Base-by-base conservation (phyloP, 805 yeast genomes). In the Teunomyces panamensis region DNA sequence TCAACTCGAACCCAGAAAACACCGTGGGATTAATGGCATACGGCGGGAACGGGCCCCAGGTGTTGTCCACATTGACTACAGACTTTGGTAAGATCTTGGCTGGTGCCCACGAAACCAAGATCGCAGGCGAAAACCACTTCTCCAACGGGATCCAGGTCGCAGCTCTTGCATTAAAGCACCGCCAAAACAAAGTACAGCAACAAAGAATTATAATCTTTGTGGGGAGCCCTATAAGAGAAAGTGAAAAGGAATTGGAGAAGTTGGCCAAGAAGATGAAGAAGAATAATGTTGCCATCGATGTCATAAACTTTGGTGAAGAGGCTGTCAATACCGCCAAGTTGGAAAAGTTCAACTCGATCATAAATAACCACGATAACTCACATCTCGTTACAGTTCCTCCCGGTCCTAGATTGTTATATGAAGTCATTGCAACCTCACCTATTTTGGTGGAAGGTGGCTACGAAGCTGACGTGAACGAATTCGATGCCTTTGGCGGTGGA, bases 241-340 rank as follows among this genome's bases (percentile, higher is more conserved):
- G 75, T 11, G 85, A 81, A 47, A 80, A 79, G 59, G 92, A 86
- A 20, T 76, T 94, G 54, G 87, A 86, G 58, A 87, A 81, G 61
- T 76, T 94, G 63, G 97, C 96, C 32, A 89, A 89, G 71, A 85
- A 85, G 65, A 80, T 94, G 83, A 94, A 91, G 77, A 92, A 92
- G 75, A 94, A 94, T 67, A 88, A 83, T 60, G 79, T 94, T 43
- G 90, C 97, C 10, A 78, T 94, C 39, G 99, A 94, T 64, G 76
- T 94, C 50, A 81, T 94, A 65, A 89, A 87, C 65, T 92, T 90
- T 62, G 99, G 99, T 44, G 97, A 92, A 71, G 90, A 87, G 56
- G 78, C 79, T 32, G 71, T 75, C 48, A 92, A 94, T 69, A 81
- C 92, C 4, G 68, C 84, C 17, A 84, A 87, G 61, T 78, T 94